Conservation (phyloP, 1,284 basidiomycete genomes). For the Trichosporon ovoides region DNA sequence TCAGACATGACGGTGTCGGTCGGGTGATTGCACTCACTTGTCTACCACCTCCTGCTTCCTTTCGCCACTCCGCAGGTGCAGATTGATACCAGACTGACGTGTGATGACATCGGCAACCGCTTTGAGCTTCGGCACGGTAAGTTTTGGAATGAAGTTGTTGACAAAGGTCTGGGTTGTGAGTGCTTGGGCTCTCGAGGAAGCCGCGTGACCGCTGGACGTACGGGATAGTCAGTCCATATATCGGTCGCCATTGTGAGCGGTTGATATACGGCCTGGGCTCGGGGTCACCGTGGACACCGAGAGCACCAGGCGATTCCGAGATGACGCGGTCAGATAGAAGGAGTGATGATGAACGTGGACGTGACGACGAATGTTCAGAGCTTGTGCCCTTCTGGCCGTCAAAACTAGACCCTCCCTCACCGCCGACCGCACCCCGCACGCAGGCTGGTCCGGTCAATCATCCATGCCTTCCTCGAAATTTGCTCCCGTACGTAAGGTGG, state of each 20-base stretch:
- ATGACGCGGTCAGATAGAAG: background rate
- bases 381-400: background rate
- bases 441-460: background rate
- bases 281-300: background rate
- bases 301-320: background rate
- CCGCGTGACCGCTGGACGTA: background rate
- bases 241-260: constrained; percentile 7
- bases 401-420: background rate
- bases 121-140: constrained; percentile 31
- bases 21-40: constrained; percentile 28
- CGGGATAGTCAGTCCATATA: constrained; percentile 11
- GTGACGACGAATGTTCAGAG: background rate
- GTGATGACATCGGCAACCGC: constrained; percentile 26
- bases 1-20: background rate
- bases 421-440: background rate
- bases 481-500: background rate
- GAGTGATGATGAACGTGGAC: background rate
- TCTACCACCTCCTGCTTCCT: constrained; percentile 36
- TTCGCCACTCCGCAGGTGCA: constrained; percentile 28
- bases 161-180: constrained; percentile 28
- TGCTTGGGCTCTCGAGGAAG: constrained; percentile 6
- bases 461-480: background rate
- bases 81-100: constrained; percentile 13
- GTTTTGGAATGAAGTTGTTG: constrained; percentile 26
- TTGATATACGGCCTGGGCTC: background rate